Percentiles rank a stretch among this genome's conserved stretches.
Conservation (phyloP, 1,139 yeast genomes). For the Geotrichum histeridarum region DNA sequence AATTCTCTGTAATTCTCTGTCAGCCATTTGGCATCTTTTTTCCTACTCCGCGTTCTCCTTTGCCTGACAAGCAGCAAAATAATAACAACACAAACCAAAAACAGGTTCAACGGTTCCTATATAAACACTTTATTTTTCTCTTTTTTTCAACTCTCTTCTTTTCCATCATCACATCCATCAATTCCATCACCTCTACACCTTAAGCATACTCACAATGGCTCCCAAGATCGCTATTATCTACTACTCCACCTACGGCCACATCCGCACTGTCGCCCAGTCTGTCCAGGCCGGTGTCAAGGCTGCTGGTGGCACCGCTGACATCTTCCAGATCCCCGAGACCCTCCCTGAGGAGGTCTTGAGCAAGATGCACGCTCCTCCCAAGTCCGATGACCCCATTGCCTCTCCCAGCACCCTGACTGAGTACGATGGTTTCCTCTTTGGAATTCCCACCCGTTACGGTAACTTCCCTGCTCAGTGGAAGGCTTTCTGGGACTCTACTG, state of each 20-base stretch:
- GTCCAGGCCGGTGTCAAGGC: constrained; percentile 65
- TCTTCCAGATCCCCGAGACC: constrained; percentile 75
- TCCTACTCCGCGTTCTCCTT: too few species aligned
- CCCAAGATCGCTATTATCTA: constrained; percentile 57
- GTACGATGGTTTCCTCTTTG: constrained; percentile 74
- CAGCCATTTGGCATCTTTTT: too few species aligned
- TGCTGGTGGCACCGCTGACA: constrained; percentile 66
- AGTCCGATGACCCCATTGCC: constrained; percentile 66
- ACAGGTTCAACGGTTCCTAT: not conserved
- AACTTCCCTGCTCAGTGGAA: constrained; percentile 77
- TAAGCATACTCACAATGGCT: constrained; percentile 1
- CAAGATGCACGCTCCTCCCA: constrained; percentile 61
- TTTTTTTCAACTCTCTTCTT: not conserved
- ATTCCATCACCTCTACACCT: not conserved
- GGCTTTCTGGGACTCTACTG: constrained; percentile 77
- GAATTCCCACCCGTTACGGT: constrained; percentile 82
- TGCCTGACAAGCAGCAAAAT: too few species aligned
- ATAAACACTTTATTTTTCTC: not conserved
- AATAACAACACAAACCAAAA: too few species aligned
- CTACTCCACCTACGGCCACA: constrained; percentile 80
- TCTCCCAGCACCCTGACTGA: constrained; percentile 52
- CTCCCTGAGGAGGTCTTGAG: constrained; percentile 57
- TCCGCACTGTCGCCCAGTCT: constrained; percentile 61
- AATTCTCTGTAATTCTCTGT: too few species aligned
- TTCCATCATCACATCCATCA: not conserved